Percentiles rank a stretch among this genome's conserved stretches.
phyloP scores from a whole-genome alignment of 1,139 yeast species.

The Sugiyamaella neomexicana region DNA sequence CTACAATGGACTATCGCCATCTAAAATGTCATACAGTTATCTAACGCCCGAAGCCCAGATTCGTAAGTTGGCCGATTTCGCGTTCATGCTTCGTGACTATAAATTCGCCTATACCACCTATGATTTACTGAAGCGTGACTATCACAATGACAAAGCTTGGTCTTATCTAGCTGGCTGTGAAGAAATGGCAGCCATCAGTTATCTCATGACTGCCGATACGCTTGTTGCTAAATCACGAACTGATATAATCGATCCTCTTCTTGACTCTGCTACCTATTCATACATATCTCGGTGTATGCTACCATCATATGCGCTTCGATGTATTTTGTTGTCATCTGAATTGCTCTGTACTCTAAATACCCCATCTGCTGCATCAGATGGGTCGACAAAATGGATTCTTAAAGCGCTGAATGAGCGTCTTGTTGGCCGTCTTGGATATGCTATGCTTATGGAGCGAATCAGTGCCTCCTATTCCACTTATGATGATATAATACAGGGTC shows the following conservation, averaged over 20 bases:
- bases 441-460: constrained; percentile 51
- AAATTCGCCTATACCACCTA: constrained; percentile 82
- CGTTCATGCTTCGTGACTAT: constrained; percentile 84
- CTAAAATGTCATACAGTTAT: constrained; percentile 56
- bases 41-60: constrained; percentile 72
- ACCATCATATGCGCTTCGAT: constrained; percentile 60
- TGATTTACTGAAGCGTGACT: constrained; percentile 79
- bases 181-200: constrained; percentile 80
- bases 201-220: constrained; percentile 51
- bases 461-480: constrained; percentile 45
- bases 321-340: constrained; percentile 44
- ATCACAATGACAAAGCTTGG: constrained; percentile 79
- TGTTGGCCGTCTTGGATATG: constrained; percentile 44
- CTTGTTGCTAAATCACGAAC: constrained; percentile 60
- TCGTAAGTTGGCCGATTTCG: constrained; percentile 88
- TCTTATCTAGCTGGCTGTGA: constrained; percentile 78
- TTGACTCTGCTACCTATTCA: constrained; percentile 65
- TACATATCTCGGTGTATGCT: constrained; percentile 64
- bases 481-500: constrained; percentile 23
- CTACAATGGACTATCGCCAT: constrained; percentile 26
- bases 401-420: constrained; percentile 41
- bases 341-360: constrained; percentile 36
- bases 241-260: constrained; percentile 62
- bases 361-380: constrained; percentile 39
- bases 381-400: constrained; percentile 41